These are phyloP conservation scores for Fomitopsis schrenkii DNA, from an alignment of 1,284 basidiomycete species.

Conservation along the genomic window DNA sequence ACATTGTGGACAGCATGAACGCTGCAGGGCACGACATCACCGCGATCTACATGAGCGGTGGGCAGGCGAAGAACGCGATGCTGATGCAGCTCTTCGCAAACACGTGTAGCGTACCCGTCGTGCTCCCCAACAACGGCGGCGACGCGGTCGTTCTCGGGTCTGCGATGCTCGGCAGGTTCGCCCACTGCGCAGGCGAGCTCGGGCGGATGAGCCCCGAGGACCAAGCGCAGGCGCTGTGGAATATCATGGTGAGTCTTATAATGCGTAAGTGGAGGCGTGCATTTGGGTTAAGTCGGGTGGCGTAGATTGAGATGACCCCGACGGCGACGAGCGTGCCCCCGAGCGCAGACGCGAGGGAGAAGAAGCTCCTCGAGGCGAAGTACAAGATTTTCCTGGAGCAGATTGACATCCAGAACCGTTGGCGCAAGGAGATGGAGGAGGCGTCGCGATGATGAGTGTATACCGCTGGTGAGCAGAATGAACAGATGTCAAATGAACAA, in stretches of 20 bases:
- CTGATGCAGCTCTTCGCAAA: conserved; percentile 91
- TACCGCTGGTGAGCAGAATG: neutral
- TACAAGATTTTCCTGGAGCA: conserved; percentile 91
- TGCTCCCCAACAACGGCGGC: conserved; percentile 75
- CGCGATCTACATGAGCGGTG: conserved; percentile 89
- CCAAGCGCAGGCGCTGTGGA: conserved; percentile 77
- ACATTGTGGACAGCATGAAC: conserved; percentile 95
- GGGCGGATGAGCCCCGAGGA: conserved; percentile 39
- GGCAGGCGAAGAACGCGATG: conserved; percentile 82
- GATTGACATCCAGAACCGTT: conserved; percentile 84
- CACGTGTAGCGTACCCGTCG: conserved; percentile 78
- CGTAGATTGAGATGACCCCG: conserved; percentile 87
- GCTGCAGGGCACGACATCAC: conserved; percentile 79
- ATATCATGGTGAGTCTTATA: conserved; percentile 75
- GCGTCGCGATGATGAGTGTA: conserved; percentile 28
- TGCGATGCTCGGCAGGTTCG: conserved; percentile 91
- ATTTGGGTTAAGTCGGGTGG: neutral
- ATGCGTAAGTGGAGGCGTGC: neutral
- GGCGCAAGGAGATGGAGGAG: conserved; percentile 70
- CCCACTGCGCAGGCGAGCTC: conserved; percentile 53
- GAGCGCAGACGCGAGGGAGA: conserved; percentile 55
- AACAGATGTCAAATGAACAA: neutral
- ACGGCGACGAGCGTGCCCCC: conserved; percentile 77
- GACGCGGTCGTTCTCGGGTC: conserved; percentile 90
- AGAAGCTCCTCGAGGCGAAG: conserved; percentile 82